These are phyloP conservation scores for Pseudofabraea citricarpa DNA, from an alignment of 2,329 filamentous ascomycete species.

Conservation along the genomic window DNA sequence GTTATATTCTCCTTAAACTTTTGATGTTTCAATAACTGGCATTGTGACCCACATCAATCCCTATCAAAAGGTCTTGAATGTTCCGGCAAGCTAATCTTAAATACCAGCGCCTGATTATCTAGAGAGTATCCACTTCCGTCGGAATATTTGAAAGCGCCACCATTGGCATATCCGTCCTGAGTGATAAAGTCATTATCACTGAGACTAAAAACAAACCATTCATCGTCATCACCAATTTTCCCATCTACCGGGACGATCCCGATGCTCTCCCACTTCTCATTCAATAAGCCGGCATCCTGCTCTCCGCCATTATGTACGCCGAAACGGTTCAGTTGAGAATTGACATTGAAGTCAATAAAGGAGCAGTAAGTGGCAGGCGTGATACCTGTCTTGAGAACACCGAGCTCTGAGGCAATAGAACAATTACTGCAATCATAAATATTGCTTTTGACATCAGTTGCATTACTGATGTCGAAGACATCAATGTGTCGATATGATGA, in stretches of 20 bases:
- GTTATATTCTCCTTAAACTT: no score
- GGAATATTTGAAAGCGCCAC: constrained; percentile 45
- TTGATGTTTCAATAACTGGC: no score
- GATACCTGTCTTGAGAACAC: constrained; percentile 48
- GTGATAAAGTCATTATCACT: constrained; percentile 75
- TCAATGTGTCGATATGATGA: constrained; percentile 66
- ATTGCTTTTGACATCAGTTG: constrained; percentile 54
- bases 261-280: constrained; percentile 75
- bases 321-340: constrained; percentile 59
- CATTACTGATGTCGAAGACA: constrained; percentile 57
- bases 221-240: constrained; percentile 39
- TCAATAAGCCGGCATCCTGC: constrained; percentile 54
- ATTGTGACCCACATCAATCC: no score
- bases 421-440: constrained; percentile 33
- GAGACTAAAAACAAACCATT: constrained; percentile 64
- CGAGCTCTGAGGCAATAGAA: constrained; percentile 34
- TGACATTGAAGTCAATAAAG: constrained; percentile 66
- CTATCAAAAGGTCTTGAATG: constrained; percentile 9
- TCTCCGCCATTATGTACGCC: constrained; percentile 63
- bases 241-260: constrained; percentile 55
- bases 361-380: constrained; percentile 56
- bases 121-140: constrained; percentile 51
- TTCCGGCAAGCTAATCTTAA: constrained; percentile 30
- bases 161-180: constrained; percentile 56
- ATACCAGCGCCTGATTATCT: constrained; percentile 56